These are phyloP conservation scores for Rhypophila decipiens DNA, from an alignment of 495 filamentous ascomycete species.

Conservation along the genomic window DNA sequence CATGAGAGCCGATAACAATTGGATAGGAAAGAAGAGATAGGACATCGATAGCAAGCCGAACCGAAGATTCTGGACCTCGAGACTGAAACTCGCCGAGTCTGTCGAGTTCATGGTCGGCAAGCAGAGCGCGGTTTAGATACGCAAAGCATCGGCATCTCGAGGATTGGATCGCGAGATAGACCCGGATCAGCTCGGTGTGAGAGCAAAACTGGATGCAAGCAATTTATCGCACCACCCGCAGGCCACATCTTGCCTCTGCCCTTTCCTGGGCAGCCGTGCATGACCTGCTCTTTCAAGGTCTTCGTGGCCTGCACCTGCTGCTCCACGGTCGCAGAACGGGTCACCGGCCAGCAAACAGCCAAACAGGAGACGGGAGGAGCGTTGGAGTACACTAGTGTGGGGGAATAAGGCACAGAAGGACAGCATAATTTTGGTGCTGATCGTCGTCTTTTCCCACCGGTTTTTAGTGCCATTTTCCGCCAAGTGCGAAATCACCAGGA, in stretches of 20 bases:
- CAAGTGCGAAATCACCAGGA: neutral
- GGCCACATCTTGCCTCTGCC: too few species aligned
- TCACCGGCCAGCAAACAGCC: neutral
- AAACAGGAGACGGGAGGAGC: neutral
- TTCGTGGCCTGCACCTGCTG: neutral
- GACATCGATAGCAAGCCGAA: too few species aligned
- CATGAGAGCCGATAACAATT: too few species aligned
- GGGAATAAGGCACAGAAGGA: neutral
- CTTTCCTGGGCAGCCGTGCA: too few species aligned
- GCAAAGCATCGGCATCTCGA: constrained; percentile 1
- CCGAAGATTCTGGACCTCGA: too few species aligned
- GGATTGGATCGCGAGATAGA: neutral
- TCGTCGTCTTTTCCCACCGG: neutral
- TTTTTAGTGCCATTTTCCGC: neutral
- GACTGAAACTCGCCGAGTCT: too few species aligned
- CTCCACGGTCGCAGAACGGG: neutral
- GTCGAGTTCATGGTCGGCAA: neutral
- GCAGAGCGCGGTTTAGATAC: neutral
- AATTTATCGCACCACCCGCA: neutral
- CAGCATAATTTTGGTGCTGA: neutral
- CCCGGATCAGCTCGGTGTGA: neutral
- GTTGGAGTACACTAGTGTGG: neutral
- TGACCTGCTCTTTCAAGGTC: neutral
- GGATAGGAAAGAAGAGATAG: too few species aligned
- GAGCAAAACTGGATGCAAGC: neutral